phyloP scores from a whole-genome alignment of 2,329 filamentous ascomycete genomes.

The Nemania diffusa region DNA sequence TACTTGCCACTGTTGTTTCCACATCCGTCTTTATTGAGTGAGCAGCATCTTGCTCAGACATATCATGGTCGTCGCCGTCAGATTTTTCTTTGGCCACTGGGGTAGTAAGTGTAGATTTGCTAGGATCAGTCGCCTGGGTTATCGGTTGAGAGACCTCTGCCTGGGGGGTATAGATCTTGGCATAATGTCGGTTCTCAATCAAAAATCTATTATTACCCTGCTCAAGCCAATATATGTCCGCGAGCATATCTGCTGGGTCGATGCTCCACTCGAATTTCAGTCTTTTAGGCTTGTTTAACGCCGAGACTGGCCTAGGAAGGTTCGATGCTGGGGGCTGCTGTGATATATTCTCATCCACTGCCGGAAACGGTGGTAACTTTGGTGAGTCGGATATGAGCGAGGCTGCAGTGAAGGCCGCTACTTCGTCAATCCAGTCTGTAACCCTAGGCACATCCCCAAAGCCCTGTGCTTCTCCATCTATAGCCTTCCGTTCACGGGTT shows the following conservation, averaged over 20 bases:
- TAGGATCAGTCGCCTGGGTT: slow-evolving; percentile 36
- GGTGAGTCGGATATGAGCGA: slow-evolving; percentile 50
- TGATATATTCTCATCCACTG: slow-evolving; percentile 57
- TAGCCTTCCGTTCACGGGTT: slow-evolving; percentile 77
- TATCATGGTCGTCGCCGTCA: slow-evolving; percentile 22
- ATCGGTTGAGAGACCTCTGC: slow-evolving; percentile 29
- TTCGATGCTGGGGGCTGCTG: slow-evolving; percentile 53
- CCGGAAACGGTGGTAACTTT: slow-evolving; percentile 58
- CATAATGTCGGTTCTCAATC: slow-evolving; percentile 82
- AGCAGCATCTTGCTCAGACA: slow-evolving; percentile 31
- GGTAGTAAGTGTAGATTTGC: slow-evolving; percentile 22
- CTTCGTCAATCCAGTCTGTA: slow-evolving; percentile 78
- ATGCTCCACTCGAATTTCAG: slow-evolving; percentile 87
- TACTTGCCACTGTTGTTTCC: slow-evolving; percentile 60
- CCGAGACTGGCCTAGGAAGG: slow-evolving; percentile 54
- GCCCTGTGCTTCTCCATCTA: slow-evolving; percentile 79
- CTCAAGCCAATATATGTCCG: slow-evolving; percentile 92
- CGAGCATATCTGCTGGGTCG: slow-evolving; percentile 84
- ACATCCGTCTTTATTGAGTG: slow-evolving; percentile 49
- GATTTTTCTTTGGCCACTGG: slow-evolving; percentile 31
- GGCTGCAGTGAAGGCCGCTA: slow-evolving; percentile 61
- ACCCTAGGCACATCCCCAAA: slow-evolving; percentile 81
- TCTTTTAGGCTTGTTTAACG: slow-evolving; percentile 70
- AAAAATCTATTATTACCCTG: slow-evolving; percentile 81
- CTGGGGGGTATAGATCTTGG: slow-evolving; percentile 70